Evolutionary conservation across 257 asterid species (phyloP), one percentile per base, ranked within the genome.

Genomic region (Fraxinus excelsior): DNA sequence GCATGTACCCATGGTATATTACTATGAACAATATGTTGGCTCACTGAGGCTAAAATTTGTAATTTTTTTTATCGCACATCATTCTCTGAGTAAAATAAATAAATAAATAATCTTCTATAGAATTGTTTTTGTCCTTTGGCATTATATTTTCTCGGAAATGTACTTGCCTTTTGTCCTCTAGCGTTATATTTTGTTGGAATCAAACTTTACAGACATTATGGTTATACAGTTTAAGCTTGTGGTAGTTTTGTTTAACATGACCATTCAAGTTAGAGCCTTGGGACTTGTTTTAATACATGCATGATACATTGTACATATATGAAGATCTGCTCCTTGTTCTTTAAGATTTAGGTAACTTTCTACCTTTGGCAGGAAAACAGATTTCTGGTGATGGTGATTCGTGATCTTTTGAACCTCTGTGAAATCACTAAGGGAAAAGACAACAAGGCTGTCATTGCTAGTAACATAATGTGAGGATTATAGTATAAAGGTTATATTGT

Each of bases 381-480:
- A 79, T 96, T 96, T 79, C 90, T 96, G 37, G 99, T 96, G 81
- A 91, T 96, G 99, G 99, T 96, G 81, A 96, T 96, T 78, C 96
- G 98, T 23, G 99, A 96, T 90, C 81, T 96, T 77, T 86, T 96
- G 81, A 96, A 93, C 85, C 98, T 96, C 25, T 96, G 99, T 79
- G 99, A 96, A 81, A 87, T 93, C 79, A 93, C 99, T 44, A 96
- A 86, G 85, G 99, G 99, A 42, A 96, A 96, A 85, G 99, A 96
- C 90, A 96, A 96, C 84, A 96, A 96, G 82, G 99, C 99, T 26
- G 98, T 96, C 74, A 96, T 96, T 88, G 99, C 99, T 21, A 96
- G 99, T 82, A 96, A 96, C 80, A 96, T 96, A 82, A 96, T 96
- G 99, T 96, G 86, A 90, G 97, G 64, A 69, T 60, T n/a, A 14